Base-by-base conservation (phyloP, 768 basidiomycete species). In the Gloeopeniophorella convolvens region DNA sequence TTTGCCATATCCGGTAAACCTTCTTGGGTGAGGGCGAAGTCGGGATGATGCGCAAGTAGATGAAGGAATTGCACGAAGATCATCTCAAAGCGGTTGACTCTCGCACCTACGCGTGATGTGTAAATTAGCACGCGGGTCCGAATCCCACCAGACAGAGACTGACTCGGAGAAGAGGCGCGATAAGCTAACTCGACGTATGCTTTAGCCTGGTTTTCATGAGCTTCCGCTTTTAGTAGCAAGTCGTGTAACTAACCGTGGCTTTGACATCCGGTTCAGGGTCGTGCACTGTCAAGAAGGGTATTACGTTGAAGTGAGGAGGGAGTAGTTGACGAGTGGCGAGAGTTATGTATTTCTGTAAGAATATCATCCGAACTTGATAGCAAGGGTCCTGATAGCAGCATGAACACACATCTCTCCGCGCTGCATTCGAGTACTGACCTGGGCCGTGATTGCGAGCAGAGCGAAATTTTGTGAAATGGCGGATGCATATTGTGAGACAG, bases 21-120 rank as follows among this genome's bases (percentile, higher is more conserved):
- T 28, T 88, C 85, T 31, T 78, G 75, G 2, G 75, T 72, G 36
- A 72, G 74, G 16, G 73, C 75, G 60, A 92, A 94, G 66, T 99
- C 96, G 4, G 95, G 95, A 63, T 99, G 96, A 62, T 96, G 94
- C 0, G 93, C 90, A 4, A 98, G 73, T 0, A 93, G 66, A 61
- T 93, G 88, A 9, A 98, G 73, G 4, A 98, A 68, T 11, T 95
- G 84, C 35, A 94, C 78, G 59, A 98, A 88, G 2, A 85, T 79
- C 48, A 85, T 68, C 64, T 97, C 95, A 48, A 94, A 75, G 43
- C 79, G 68, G n/a, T 82, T 75, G 13, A 89, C 68, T 36, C 77
- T 74, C 24, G 78, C 59, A 12, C 69, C 85, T 81, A 61, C 4
- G 12, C 23, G 49, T 9, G 13, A 33, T 12, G 7, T 18, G 32